Conservation (phyloP, 2,329 filamentous ascomycete species). For the Ophiostoma novo-ulmi region DNA sequence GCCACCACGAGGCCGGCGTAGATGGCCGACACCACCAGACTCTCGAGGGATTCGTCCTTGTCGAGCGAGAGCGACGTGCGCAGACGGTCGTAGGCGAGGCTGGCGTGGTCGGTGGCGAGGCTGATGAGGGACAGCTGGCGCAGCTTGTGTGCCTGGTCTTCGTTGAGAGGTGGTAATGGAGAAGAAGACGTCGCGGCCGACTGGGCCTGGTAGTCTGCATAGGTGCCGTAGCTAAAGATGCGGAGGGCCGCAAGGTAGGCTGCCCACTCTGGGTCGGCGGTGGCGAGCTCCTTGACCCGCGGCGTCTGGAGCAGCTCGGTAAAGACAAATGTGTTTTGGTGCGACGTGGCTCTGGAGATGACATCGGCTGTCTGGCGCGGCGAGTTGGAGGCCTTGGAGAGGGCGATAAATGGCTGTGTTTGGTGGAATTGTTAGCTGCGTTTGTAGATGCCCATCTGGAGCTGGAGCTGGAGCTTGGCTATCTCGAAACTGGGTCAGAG, state of each 20-base stretch:
- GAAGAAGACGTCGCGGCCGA: not conserved
- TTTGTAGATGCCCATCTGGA: not conserved
- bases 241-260: slow-evolving; percentile 66
- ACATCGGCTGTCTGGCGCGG: slow-evolving; percentile 81
- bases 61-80: slow-evolving; percentile 61
- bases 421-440: not conserved
- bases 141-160: slow-evolving; percentile 74
- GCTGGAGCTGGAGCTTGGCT: not conserved
- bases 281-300: slow-evolving; percentile 67
- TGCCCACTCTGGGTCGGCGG: slow-evolving; percentile 52
- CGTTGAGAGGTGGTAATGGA: slow-evolving; percentile 63
- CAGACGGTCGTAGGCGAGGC: slow-evolving; percentile 69
- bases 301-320: slow-evolving; percentile 81
- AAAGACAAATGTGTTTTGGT: slow-evolving; percentile 86
- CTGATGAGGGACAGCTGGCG: slow-evolving; percentile 84
- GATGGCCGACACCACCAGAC: slow-evolving; percentile 78
- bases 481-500: not conserved
- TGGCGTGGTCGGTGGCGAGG: slow-evolving; percentile 61
- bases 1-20: slow-evolving; percentile 78
- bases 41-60: slow-evolving; percentile 69
- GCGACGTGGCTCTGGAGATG: slow-evolving; percentile 81
- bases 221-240: slow-evolving; percentile 91
- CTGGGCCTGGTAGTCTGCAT: slow-evolving; percentile 57
- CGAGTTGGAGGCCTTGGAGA: slow-evolving; percentile 79
- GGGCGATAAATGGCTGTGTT: slow-evolving; percentile 75